Conservation (phyloP, 805 yeast genomes). For the Candida stauntonica region DNA sequence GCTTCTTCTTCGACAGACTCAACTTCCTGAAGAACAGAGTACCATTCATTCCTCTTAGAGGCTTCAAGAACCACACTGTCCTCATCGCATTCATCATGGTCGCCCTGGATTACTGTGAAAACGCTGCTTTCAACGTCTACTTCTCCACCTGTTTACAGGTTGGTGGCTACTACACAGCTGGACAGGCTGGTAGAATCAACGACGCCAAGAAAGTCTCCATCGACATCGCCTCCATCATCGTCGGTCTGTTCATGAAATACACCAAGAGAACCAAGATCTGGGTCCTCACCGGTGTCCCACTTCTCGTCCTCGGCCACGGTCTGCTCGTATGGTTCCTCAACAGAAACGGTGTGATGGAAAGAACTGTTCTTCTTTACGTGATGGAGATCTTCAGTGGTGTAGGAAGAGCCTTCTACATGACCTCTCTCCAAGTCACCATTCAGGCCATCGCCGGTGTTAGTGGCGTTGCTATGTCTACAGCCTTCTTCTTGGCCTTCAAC, state of each 20-base stretch:
- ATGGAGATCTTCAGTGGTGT: slow-evolving; percentile 26
- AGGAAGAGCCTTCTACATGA: slow-evolving; percentile 26
- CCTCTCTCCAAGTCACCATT: slow-evolving; percentile 25
- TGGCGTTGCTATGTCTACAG: slow-evolving; percentile 29
- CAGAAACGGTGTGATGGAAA: slow-evolving; percentile 17
- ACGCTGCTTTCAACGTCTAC: slow-evolving; percentile 25
- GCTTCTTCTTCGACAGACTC: slow-evolving; percentile 5
- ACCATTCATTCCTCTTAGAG: slow-evolving; percentile 25
- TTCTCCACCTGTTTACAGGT: slow-evolving; percentile 28
- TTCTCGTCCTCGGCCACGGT: slow-evolving; percentile 26
- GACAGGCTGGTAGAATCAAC: slow-evolving; percentile 29
- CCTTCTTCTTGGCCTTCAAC: slow-evolving; percentile 27
- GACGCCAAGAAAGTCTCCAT: slow-evolving; percentile 26
- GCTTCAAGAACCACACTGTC: slow-evolving; percentile 18
- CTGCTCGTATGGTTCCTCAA: slow-evolving; percentile 24
- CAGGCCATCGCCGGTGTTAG: slow-evolving; percentile 27
- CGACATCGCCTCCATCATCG: slow-evolving; percentile 24
- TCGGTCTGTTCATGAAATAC: slow-evolving; percentile 27
- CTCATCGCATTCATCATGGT: slow-evolving; percentile 20
- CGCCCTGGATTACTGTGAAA: slow-evolving; percentile 25
- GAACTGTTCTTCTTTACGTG: slow-evolving; percentile 12
- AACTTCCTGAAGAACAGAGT: slow-evolving; percentile 10
- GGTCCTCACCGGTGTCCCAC: slow-evolving; percentile 23
- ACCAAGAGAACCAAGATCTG: slow-evolving; percentile 26
- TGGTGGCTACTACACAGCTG: slow-evolving; percentile 27